These are phyloP conservation scores for Triticum monococcum DNA, from an alignment of 176 grass and related monocot genomes.

Conservation along the genomic window DNA sequence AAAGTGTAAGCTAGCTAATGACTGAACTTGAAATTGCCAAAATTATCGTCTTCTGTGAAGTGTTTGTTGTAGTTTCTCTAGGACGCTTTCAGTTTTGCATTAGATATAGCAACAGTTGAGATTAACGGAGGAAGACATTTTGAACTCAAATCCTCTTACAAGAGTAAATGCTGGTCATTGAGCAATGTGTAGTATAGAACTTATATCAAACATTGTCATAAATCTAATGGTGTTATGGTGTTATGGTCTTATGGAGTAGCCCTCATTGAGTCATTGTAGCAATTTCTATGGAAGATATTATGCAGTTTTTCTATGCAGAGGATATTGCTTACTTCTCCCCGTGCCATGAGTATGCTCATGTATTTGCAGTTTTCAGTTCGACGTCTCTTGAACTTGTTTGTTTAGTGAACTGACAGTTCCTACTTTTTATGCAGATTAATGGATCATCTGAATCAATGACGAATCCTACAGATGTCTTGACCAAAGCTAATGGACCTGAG, in stretches of 20 bases:
- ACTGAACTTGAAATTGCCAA: not conserved
- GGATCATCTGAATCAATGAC: conserved; percentile 16
- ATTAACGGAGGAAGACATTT: not conserved
- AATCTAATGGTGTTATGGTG: not conserved
- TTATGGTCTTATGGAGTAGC: conserved; percentile 11
- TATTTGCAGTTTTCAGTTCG: conserved; percentile 2
- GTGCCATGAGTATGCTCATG: not conserved
- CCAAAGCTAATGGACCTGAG: conserved; percentile 35
- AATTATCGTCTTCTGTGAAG: not conserved
- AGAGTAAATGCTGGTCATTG: not conserved
- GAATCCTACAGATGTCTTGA: conserved; percentile 66
- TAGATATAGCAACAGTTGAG: not conserved
- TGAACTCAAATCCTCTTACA: not conserved
- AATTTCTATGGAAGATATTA: not conserved
- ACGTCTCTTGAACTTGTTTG: conserved; percentile 20
- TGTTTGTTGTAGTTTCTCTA: not conserved
- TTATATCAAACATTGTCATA: not conserved
- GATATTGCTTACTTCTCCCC: not conserved
- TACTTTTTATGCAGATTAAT: conserved; percentile 37
- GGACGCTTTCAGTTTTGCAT: conserved; percentile 23
- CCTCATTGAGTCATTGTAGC: not conserved
- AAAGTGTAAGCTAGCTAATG: not conserved
- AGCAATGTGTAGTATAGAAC: not conserved
- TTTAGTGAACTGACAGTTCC: not conserved
- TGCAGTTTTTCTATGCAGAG: not conserved